A percentile compares a stretch with the other conserved stretches of the same genome.
These are phyloP conservation scores for Colletotrichum horii DNA, from an alignment of 2,329 filamentous ascomycete species.

Conservation along the genomic window DNA sequence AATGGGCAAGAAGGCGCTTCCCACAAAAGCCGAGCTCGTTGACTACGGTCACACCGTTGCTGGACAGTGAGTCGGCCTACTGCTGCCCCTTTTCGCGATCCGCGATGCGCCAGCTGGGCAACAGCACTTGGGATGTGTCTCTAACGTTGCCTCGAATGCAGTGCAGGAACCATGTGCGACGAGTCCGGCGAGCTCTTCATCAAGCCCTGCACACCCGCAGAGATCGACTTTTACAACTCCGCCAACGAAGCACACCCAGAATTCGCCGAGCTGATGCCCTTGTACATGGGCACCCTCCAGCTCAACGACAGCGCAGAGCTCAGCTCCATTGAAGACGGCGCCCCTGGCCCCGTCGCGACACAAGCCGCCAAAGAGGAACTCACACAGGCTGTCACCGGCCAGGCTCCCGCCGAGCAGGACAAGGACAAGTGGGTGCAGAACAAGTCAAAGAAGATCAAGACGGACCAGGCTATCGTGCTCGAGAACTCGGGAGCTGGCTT, in stretches of 20 bases:
- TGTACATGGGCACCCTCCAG: constrained; percentile 79
- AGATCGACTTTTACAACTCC: constrained; percentile 89
- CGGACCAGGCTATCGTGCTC: constrained; percentile 80
- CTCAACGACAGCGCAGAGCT: constrained; percentile 63
- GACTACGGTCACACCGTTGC: constrained; percentile 80
- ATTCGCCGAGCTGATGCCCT: constrained; percentile 82
- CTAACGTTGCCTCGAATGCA: constrained; percentile 40
- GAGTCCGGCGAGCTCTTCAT: constrained; percentile 84
- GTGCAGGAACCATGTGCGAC: constrained; percentile 89
- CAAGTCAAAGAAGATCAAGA: constrained; percentile 68
- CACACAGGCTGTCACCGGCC: constrained; percentile 34
- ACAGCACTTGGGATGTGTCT: not conserved
- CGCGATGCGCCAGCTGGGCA: not conserved
- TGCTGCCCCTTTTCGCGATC: not conserved
- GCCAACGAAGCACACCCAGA: constrained; percentile 69
- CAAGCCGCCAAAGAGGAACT: constrained; percentile 39
- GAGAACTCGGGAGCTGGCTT: constrained; percentile 86
- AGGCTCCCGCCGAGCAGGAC: constrained; percentile 28
- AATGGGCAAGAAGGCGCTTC: constrained; percentile 38
- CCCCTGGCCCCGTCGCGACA: constrained; percentile 48
- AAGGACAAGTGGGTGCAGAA: constrained; percentile 52
- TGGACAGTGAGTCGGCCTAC: constrained; percentile 71
- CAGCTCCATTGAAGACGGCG: constrained; percentile 52
- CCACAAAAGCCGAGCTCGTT: constrained; percentile 65
- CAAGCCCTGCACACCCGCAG: constrained; percentile 87